Evolutionary conservation across 2,329 filamentous ascomycete genomes (phyloP).

Genomic region (Phialophora chinensis): DNA sequence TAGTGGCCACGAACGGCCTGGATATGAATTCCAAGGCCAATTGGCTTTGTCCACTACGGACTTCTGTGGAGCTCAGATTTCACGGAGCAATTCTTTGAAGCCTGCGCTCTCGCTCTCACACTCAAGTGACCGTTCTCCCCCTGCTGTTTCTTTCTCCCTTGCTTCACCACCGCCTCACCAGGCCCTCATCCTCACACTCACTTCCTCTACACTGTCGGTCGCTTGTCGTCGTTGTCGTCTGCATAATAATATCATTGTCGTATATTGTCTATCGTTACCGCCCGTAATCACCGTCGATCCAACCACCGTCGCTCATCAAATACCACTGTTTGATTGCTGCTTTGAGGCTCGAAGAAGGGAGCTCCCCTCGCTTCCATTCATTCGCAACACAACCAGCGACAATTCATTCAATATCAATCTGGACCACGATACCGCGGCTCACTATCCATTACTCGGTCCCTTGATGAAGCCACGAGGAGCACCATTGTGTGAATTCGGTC

Average conservation of each 20-base stretch:
- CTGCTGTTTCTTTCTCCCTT: conserved; percentile 22
- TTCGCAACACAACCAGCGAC: conserved; percentile 20
- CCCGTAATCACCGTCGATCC: not conserved
- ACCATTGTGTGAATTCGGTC: conserved; percentile 5
- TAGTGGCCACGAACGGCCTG: conserved; percentile 14
- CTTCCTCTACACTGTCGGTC: conserved; percentile 7
- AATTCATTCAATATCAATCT: conserved; percentile 8
- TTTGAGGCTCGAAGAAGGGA: conserved; percentile 17
- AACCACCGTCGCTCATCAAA: not conserved
- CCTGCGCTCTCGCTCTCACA: conserved; percentile 17
- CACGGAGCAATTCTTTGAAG: conserved; percentile 11
- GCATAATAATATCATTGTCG: conserved; percentile 14
- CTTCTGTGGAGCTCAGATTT: conserved; percentile 6
- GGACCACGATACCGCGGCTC: conserved; percentile 11
- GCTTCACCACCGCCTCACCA: conserved; percentile 22
- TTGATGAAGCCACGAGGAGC: conserved; percentile 5
- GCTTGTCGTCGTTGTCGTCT: conserved; percentile 22
- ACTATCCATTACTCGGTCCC: not conserved
- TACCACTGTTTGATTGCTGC: conserved; percentile 15
- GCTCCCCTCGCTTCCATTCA: conserved; percentile 10
- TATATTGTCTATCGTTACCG: conserved; percentile 11
- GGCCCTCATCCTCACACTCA: conserved; percentile 10
- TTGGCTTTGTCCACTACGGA: conserved; percentile 20
- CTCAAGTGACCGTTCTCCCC: conserved; percentile 1
- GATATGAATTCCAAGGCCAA: conserved; percentile 18